Evolutionary conservation across 495 filamentous ascomycete genomes (phyloP).

Genomic region (Staphylotrichum tortipilum): DNA sequence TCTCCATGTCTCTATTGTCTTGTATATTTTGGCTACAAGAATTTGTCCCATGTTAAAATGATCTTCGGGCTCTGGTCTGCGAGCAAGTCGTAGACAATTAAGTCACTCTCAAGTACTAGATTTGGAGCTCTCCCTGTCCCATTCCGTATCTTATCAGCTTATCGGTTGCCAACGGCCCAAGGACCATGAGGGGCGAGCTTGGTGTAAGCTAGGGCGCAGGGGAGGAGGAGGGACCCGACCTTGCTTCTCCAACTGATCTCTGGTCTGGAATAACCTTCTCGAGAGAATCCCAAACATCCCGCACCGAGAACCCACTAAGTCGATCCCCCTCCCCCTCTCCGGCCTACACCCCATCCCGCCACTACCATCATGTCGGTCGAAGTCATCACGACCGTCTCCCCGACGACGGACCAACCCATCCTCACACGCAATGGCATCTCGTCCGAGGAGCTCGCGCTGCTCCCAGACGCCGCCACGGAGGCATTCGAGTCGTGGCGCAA

Average conservation of each 20-base stretch:
- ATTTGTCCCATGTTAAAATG: too few species aligned
- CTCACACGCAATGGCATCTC: slow-evolving; percentile 64
- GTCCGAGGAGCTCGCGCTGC: slow-evolving; percentile 51
- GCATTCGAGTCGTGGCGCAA: slow-evolving; percentile 65
- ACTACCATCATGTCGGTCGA: slow-evolving; percentile 60
- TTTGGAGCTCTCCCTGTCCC: too few species aligned
- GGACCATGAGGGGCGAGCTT: slow-evolving; percentile 2
- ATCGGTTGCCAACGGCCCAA: background rate
- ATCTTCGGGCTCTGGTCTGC: too few species aligned
- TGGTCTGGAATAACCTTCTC: background rate
- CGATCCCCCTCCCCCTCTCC: too few species aligned
- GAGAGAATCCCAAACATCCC: background rate
- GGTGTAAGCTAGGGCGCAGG: background rate
- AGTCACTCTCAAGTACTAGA: too few species aligned
- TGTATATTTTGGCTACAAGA: too few species aligned
- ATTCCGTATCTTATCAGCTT: background rate
- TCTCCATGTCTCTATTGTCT: too few species aligned
- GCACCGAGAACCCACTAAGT: too few species aligned
- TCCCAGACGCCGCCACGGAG: slow-evolving; percentile 57
- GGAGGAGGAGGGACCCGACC: background rate
- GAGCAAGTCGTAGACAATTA: too few species aligned
- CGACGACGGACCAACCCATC: slow-evolving; percentile 70
- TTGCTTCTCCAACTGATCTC: background rate
- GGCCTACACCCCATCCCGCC: background rate
- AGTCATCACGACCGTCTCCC: slow-evolving; percentile 81